Conservation (phyloP, 768 basidiomycete species). For the Chalciporus piperatus region DNA sequence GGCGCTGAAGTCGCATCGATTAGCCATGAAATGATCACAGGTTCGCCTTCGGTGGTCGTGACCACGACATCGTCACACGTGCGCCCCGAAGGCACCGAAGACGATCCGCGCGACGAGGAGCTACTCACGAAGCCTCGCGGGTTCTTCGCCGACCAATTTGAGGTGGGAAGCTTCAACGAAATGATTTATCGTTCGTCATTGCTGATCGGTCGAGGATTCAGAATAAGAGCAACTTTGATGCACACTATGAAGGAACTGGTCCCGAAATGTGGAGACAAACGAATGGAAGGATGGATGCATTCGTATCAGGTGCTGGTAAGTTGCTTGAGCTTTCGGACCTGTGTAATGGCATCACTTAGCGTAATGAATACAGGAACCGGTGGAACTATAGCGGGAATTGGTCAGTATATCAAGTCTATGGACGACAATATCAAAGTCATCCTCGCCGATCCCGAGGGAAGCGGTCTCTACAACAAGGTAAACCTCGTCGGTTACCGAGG, state of each 20-base stretch:
- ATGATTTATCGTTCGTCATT: not conserved
- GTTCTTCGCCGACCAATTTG: constrained; percentile 96
- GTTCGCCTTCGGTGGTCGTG: constrained; percentile 51
- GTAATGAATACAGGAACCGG: constrained; percentile 69
- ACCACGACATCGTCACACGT: constrained; percentile 48
- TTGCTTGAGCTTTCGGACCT: not conserved
- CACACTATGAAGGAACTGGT: constrained; percentile 87
- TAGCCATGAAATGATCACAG: constrained; percentile 37
- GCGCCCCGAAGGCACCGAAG: constrained; percentile 28
- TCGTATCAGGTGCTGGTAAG: constrained; percentile 86
- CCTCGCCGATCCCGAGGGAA: constrained; percentile 90
- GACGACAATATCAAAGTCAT: constrained; percentile 64
- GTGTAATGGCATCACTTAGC: not conserved
- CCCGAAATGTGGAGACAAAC: constrained; percentile 96
- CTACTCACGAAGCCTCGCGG: constrained; percentile 62
- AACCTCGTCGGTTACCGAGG: not conserved
- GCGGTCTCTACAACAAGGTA: constrained; percentile 93
- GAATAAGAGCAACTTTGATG: constrained; percentile 88
- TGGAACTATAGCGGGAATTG: constrained; percentile 88
- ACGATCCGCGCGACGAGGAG: constrained; percentile 40
- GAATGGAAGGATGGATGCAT: constrained; percentile 75
- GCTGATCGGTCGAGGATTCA: constrained; percentile 21
- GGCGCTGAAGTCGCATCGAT: constrained; percentile 17
- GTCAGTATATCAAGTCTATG: constrained; percentile 75
- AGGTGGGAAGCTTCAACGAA: constrained; percentile 37